A percentile compares a stretch with the other conserved stretches of the same genome.
These are phyloP conservation scores for Tetrapyrgos nigripes DNA, from an alignment of 1,284 basidiomycete species.

Conservation along the genomic window DNA sequence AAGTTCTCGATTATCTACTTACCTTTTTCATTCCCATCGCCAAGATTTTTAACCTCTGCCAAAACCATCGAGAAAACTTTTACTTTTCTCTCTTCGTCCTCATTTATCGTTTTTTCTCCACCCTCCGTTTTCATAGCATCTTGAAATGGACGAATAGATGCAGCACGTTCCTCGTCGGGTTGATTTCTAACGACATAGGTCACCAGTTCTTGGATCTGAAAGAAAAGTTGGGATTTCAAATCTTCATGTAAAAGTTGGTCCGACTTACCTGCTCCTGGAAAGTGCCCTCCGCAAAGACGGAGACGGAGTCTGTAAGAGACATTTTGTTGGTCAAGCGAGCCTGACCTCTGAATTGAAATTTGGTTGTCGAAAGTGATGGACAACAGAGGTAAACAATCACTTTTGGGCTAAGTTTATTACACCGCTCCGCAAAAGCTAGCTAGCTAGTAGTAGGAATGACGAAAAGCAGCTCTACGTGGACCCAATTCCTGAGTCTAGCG, in stretches of 20 bases:
- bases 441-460: no score
- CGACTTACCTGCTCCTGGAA: slow-evolving; percentile 81
- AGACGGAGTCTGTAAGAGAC: slow-evolving; percentile 72
- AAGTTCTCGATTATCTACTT: slow-evolving; percentile 25
- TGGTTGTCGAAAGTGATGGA: neutral
- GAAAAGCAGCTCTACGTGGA: no score
- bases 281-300: slow-evolving; percentile 88
- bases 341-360: neutral
- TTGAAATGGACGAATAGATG: slow-evolving; percentile 72
- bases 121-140: slow-evolving; percentile 62
- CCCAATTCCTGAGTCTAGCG: no score
- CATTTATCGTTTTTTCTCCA: slow-evolving; percentile 56
- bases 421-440: no score
- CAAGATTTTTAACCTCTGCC: slow-evolving; percentile 67
- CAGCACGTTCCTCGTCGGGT: slow-evolving; percentile 71
- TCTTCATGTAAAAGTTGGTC: slow-evolving; percentile 8
- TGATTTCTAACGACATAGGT: slow-evolving; percentile 75
- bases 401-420: neutral
- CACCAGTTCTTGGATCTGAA: slow-evolving; percentile 80
- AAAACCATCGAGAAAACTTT: slow-evolving; percentile 65
- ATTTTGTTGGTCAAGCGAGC: slow-evolving; percentile 32
- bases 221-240: slow-evolving; percentile 20
- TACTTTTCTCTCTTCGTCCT: slow-evolving; percentile 58
- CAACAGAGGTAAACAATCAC: neutral
- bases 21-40: slow-evolving; percentile 81